phyloP scores from a whole-genome alignment of 495 filamentous ascomycete genomes.

The Penicillium longicatenatum region DNA sequence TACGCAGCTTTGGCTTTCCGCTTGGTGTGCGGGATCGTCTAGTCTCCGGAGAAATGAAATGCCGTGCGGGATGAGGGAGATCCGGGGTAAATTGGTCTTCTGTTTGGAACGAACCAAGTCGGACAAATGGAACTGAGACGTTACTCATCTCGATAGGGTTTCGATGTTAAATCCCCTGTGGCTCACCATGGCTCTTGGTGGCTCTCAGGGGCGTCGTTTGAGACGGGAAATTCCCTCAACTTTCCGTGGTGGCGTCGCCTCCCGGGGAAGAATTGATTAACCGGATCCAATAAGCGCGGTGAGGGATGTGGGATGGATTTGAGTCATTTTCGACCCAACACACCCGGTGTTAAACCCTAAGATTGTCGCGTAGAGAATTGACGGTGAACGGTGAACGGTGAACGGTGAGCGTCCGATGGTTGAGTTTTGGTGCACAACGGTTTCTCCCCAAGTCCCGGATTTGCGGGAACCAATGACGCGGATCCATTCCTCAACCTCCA shows the following conservation, averaged over 20 bases:
- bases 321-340: too few relatives aligned
- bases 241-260: too few relatives aligned
- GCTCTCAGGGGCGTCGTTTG: too few relatives aligned
- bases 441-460: not conserved
- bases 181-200: too few relatives aligned
- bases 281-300: too few relatives aligned
- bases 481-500: not conserved
- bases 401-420: not conserved
- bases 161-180: too few relatives aligned
- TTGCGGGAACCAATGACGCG: conserved; percentile 7
- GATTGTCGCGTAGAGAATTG: not conserved
- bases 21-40: too few relatives aligned
- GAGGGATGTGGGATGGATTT: too few relatives aligned
- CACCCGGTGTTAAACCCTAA: too few relatives aligned
- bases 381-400: not conserved
- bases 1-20: too few relatives aligned
- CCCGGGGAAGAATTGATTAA: too few relatives aligned
- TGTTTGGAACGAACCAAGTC: not conserved
- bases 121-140: not conserved
- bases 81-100: not conserved
- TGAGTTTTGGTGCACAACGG: not conserved
- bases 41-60: not conserved
- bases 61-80: not conserved
- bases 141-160: not conserved
- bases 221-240: too few relatives aligned